Percentiles rank a stretch among this genome's conserved stretches.
phyloP scores from a whole-genome alignment of 2,329 filamentous ascomycete species.

The Seiridium unicorne region DNA sequence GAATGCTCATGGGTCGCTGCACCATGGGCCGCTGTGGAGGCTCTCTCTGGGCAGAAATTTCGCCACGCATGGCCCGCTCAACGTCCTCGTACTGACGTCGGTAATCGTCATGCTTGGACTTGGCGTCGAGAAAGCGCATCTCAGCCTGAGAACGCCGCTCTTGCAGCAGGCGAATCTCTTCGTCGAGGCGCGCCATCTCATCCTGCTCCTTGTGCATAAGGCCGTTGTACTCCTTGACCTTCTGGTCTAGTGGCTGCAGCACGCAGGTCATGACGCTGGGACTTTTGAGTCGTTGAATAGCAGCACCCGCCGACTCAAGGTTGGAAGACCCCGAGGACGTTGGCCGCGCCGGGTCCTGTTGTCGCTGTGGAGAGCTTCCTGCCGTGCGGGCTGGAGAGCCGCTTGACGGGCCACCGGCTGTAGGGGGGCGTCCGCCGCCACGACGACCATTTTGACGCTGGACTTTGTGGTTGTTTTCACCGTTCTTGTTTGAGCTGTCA shows the following conservation, averaged over 20 bases:
- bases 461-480: slow-evolving; percentile 12
- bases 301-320: slow-evolving; percentile 12
- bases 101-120: slow-evolving; percentile 43
- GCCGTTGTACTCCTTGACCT: slow-evolving; percentile 41
- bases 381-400: slow-evolving; percentile 1
- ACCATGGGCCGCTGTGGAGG: background rate
- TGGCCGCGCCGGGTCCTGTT: background rate
- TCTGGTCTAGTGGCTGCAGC: slow-evolving; percentile 42
- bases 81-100: slow-evolving; percentile 39
- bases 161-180: slow-evolving; percentile 39
- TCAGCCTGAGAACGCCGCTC: slow-evolving; percentile 39
- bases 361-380: background rate
- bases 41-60: slow-evolving; percentile 17
- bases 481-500: background rate
- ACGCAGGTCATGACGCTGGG: slow-evolving; percentile 41
- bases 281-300: slow-evolving; percentile 41
- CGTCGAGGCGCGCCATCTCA: slow-evolving; percentile 40
- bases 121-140: slow-evolving; percentile 39
- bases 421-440: slow-evolving; percentile 3
- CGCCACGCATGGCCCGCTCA: slow-evolving; percentile 38
- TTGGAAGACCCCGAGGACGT: slow-evolving; percentile 6
- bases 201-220: slow-evolving; percentile 40
- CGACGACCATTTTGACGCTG: slow-evolving; percentile 22
- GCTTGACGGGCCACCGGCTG: slow-evolving; percentile 8
- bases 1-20: slow-evolving; percentile 18